Evolutionary conservation across 768 basidiomycete species (phyloP), one percentile per base, ranked within the genome.

Genomic region (Psilocybe cyanescens): DNA sequence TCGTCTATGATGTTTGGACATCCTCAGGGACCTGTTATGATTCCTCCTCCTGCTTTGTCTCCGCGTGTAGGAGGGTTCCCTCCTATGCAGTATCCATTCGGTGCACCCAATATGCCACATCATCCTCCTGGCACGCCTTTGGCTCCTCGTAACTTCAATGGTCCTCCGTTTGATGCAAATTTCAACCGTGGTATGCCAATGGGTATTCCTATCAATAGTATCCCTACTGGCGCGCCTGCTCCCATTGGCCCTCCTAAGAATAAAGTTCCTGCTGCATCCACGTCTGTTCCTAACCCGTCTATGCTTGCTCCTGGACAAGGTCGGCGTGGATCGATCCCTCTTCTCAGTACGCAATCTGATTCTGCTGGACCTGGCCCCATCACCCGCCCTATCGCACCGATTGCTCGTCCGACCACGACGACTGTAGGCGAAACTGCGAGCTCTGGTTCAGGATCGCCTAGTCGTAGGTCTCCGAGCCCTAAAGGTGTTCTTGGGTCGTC

Each of bases 401-500:
- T 93, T 53, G 90, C 89, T 4, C 81, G 88, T 3, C 89, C 90
- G 1, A 80, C 79, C 4, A 72, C 76, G 65, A 55, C 62, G 41
- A 60, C 52, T 30, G 44, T 55, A 30, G 62, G 61, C 5, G 73
- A 72, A 17, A 81, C 81, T 4, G 86, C 87, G 14, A 85, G 83
- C 7, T 86, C 89, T 0, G 85, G 85, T 2, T 87, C 87, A 9
- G 86, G 85, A 3, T 91, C 89, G 1, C 81, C 82, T 14, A 74
- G 71, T 50, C 77, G 76, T 35, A 74, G 82, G 11, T 80, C 79
- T 28, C 81, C 83, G 5, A 83, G 81, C 65, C 82, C 83, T 2
- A 92, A 92, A 69, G 86, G 86, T 44, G 75, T 87, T 37, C 78
- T 92, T 6, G 92, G 92, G 11, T 92, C 91, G 12, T 89, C 89